Evolutionary conservation across 225 moss, liverwort and hornwort genomes (phyloP), one percentile per base, ranked within the genome.

Genomic region (Sphagnum tenellum): DNA sequence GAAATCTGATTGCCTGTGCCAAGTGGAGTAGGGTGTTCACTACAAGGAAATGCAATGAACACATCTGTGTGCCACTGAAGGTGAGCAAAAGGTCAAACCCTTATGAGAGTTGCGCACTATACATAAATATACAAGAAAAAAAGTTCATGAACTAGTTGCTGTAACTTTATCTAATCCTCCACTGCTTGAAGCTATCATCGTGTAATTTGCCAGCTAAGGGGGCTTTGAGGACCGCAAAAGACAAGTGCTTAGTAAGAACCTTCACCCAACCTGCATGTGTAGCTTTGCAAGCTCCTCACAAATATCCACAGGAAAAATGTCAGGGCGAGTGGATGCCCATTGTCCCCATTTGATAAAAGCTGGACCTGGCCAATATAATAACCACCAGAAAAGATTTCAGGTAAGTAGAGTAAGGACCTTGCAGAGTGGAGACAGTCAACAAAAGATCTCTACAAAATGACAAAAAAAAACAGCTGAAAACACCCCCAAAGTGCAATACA

Each of bases 291-390:
- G 76, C 66, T 79, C 81, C 49, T 89, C 84, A 59, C 94, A 94
- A 65, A 91, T 58, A 70, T 94, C 94, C 50, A 77, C 78, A 3
- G 91, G 80, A 65, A 94, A 94, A 60, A 94, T 75, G 74, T 94
- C 94, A 63, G 94, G 94, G 47, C 89, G 86, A 53, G 94, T 94
- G 57, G 94, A 86, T 60, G 94, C 94, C 94, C 94, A 94, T 70
- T 94, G 94, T 73, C 91, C 94, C 94, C 94, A 94, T 60, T 94
- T 94, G 64, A 91, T 94, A 63, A 94, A 94, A 9, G 94, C 94
- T 74, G 94, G 94, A 65, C 94, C 94, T 94, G 47, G 61, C 53
- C 60, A 78, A 65, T n/a, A 11, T 51, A 62, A 9, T 7, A 64
- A 5, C 8, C 6, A 64, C 3, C 11, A 64, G 10, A 3, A 64